Evolutionary conservation across 108 stramenopile genomes (phyloP).

Genomic region (Craspedostauros australis): DNA sequence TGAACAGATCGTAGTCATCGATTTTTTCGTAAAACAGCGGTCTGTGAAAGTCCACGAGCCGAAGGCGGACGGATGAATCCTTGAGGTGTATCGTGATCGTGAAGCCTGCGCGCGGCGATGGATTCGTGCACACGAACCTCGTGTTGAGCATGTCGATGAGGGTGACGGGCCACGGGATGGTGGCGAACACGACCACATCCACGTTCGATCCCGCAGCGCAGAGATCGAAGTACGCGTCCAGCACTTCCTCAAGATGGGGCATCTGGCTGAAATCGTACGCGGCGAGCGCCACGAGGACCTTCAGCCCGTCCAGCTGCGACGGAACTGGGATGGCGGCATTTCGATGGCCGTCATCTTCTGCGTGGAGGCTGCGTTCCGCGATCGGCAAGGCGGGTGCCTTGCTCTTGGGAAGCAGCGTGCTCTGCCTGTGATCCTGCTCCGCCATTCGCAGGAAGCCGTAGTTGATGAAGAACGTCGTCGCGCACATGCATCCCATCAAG

Average conservation of each 20-base stretch:
- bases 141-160: conserved; percentile 74
- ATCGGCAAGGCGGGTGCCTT: too few species aligned
- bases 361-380: too few species aligned
- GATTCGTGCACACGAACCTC: conserved; percentile 52
- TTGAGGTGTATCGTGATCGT: conserved; percentile 53
- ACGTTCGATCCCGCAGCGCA: conserved; percentile 69
- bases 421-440: too few species aligned
- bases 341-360: too few species aligned
- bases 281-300: conserved; percentile 64
- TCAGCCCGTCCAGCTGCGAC: conserved; percentile 26
- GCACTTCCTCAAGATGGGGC: conserved; percentile 76
- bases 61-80: conserved; percentile 45
- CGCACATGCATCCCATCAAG: too few species aligned
- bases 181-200: conserved; percentile 69
- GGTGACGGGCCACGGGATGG: conserved; percentile 54
- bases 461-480: too few species aligned
- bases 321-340: too few species aligned
- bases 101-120: conserved; percentile 33
- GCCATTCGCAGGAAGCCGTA: too few species aligned
- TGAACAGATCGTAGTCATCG: conserved; percentile 72
- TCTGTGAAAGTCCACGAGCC: conserved; percentile 80
- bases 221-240: conserved; percentile 71
- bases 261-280: conserved; percentile 80
- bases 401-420: too few species aligned
- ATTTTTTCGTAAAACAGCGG: conserved; percentile 70